Evolutionary conservation across 1,284 basidiomycete species (phyloP), one percentile per base, ranked within the genome.

Genomic region (Ganoderma meredithae): DNA sequence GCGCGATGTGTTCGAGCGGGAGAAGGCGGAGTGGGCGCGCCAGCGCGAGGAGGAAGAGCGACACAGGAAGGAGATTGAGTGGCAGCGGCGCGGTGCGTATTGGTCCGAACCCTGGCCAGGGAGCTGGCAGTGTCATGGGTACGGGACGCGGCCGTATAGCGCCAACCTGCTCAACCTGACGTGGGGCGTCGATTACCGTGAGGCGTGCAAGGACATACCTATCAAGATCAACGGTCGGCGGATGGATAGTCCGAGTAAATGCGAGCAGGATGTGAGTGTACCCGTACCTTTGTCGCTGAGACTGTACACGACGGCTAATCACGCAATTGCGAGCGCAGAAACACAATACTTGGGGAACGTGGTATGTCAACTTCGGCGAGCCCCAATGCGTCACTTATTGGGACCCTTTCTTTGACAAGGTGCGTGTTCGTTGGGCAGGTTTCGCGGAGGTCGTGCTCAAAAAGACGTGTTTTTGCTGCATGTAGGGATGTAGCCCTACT

Each of bases 361-460:
- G 75, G 74, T 64, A 62, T 17, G 62, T 78, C 8, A 63, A 71
- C 31, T 71, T 71, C 43, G 75, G 70, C 27, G 75, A 72, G 22
- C 65, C 71, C 6, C 68, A 64, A n/a, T 78, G 76, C 58, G 63
- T 40, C 44, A 60, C 69, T 7, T 66, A 71, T 60, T 75, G 73
- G 74, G 68, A 64, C 8, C 7, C n/a, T 1, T 25, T 72, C 10
- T 25, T 41, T 13, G 64, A 74, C 39, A 70, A 64, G 69, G 73
- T 73, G 19, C 22, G 70, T 64, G 43, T 22, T 8, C 12, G 22
- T 22, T 27, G 19, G 0, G 6, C 6, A 9, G 3, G 25, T 61
- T 10, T n/a, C 43, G 40, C 36, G 12, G 22, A 33, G 7, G 36
- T 15, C 9, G 22, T 22, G 8, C 7, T 39, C 25, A 25, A 8